Base-by-base conservation (phyloP, 1,284 basidiomycete genomes). In the Cutaneotrichosporon sp. region DNA sequence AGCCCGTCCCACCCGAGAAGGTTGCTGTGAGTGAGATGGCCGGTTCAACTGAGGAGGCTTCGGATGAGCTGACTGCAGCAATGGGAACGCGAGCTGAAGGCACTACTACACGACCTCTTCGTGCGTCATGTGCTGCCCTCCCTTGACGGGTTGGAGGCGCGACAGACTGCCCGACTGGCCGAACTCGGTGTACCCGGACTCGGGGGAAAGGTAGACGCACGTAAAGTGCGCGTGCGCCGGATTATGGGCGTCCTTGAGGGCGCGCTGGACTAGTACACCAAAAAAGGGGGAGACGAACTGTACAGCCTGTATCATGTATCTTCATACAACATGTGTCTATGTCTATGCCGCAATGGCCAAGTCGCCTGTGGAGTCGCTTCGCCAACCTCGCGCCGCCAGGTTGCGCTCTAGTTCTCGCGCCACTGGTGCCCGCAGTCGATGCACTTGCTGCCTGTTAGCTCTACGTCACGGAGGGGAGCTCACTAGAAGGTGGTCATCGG, bases 401-500 rank as follows among this genome's bases (percentile, higher is more conserved):
- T 13, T 6, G 40, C 40, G 40, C 14, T 16, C 57, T 52, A 63
- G 58, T 63, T 60, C 36, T 81, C 80, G 71, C 80, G 65, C 80
- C 80, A 81, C 70, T 80, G 78, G 69, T 76, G 72, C 7, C 70
- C 68, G 65, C 80, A 81, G 3, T 73, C 71, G 50, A 73, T 73
- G 66, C 80, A 81, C 70, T 79, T 79, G 65, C 79, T 80, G 69
- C 7, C 11, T 22, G 59, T 56, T 31, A 60, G 58, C 56, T 31
- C 14, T n/a, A n/a, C 11, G 18, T 9, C 14, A 16, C 31, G 13
- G 16, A 13, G 6, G 11, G 4, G n/a, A 36, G 71, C 78, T 70
- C 65, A 86, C 91, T 81, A 84, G 91, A 94, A 97, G 0, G 91
- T 97, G 9, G 94, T 97, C 90, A 94, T 95, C 7, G 94, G 94